Base-by-base conservation (phyloP, 768 basidiomycete species). In the Guyanaporus albipodus region DNA sequence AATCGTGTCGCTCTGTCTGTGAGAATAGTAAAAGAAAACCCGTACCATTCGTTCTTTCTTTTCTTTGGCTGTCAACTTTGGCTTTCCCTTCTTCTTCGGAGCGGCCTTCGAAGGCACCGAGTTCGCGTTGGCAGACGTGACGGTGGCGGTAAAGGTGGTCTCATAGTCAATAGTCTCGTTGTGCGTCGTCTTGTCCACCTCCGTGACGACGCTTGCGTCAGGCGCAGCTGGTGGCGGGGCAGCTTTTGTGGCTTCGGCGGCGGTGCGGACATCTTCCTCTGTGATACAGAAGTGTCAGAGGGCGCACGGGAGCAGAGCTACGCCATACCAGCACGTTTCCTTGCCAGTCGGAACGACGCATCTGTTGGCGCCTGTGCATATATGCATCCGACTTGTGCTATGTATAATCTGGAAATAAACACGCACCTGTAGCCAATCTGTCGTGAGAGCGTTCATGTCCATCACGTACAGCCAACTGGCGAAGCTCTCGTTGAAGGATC, bases 361-460 rank as follows among this genome's bases (percentile, higher is more conserved):
- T 78, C 73, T 6, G 73, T 74, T 0, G 85, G 83, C 19, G 80
- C 80, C 85, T 85, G 32, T 4, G 34, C 24, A 42, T 19, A 22
- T 6, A 36, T 23, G 10, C 17, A 14, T 24, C 26, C n/a, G 34
- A 21, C 31, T 11, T 9, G 37, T 21, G 8, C 1, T 0, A 18
- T 27, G 8, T 0, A 6, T 10, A 32, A 24, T 35, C 7, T 4
- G 26, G 34, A 0, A 17, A 28, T 3, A 1, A 6, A 24, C 6
- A 34, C 59, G 10, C 51, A 85, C 91, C 75, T 93, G 86, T 1
- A 80, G 82, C 91, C 91, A 96, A 62, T 96, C 93, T 0, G 83
- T 83, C n/a, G 91, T 92, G 46, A 95, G 76, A 3, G 91, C 83
- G 61, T 94, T 92, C 91, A 97, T 95, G 61, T 90, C 86, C 81